phyloP scores from a whole-genome alignment of 257 asterid species.

The Mitragyna speciosa region DNA sequence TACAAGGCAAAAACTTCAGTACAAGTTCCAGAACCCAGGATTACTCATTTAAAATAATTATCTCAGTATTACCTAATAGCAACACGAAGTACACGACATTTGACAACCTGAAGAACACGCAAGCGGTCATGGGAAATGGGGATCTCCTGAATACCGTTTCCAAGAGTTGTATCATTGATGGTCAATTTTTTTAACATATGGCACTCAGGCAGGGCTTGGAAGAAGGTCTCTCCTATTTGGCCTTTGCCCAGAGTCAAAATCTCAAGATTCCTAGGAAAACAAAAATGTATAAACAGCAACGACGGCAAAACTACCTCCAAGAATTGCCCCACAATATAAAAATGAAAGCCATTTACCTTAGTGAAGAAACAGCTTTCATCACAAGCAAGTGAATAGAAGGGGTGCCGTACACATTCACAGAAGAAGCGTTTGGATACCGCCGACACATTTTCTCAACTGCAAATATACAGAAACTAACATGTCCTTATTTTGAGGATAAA shows the following conservation, averaged over 20 bases:
- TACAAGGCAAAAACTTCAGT: slow-evolving; percentile 37
- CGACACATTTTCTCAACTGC: slow-evolving; percentile 85
- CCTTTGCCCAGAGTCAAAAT: slow-evolving; percentile 88
- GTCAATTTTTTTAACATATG: slow-evolving; percentile 75
- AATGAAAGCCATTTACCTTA: slow-evolving; percentile 50
- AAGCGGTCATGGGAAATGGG: slow-evolving; percentile 68
- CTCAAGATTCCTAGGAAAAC: slow-evolving; percentile 77
- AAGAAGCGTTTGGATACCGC: slow-evolving; percentile 89
- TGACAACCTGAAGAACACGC: slow-evolving; percentile 76
- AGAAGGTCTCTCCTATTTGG: slow-evolving; percentile 75
- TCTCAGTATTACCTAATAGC: slow-evolving; percentile 61
- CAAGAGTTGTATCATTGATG: slow-evolving; percentile 82
- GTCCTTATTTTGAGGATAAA: not conserved
- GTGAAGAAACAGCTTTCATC: slow-evolving; percentile 67
- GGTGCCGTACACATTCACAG: slow-evolving; percentile 73
- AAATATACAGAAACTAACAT: slow-evolving; percentile 11
- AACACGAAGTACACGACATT: slow-evolving; percentile 89
- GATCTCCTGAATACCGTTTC: slow-evolving; percentile 85
- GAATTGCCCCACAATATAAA: not conserved
- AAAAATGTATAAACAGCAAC: slow-evolving; percentile 26
- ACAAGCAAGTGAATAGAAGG: slow-evolving; percentile 64
- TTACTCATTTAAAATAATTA: not conserved
- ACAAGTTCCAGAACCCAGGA: not conserved
- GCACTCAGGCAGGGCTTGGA: slow-evolving; percentile 72
- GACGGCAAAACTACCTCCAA: slow-evolving; percentile 9